A percentile compares a stretch with the other conserved stretches of the same genome.
Evolutionary conservation across 202 grass and related monocot species (phyloP).

Genomic region (Carex arenaria): DNA sequence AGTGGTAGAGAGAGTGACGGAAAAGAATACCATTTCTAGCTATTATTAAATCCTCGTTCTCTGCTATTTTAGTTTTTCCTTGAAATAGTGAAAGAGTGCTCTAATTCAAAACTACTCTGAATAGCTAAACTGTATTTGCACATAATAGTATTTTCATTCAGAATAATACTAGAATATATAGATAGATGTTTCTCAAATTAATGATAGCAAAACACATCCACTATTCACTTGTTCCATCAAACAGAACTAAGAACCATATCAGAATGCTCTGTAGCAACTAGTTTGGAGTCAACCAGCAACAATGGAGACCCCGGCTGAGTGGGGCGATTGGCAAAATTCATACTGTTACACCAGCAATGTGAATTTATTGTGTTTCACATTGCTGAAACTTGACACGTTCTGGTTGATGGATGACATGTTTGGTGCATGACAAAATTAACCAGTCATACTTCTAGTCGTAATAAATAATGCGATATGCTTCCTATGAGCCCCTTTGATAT

Average conservation of each 20-base stretch:
- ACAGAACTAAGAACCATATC: background rate
- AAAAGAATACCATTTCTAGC: no score
- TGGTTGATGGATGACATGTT: no score
- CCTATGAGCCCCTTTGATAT: no score
- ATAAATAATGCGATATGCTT: background rate
- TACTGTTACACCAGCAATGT: background rate
- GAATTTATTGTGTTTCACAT: no score
- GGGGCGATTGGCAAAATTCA: no score
- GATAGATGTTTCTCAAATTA: background rate
- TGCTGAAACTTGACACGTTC: no score
- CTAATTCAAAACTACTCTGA: background rate
- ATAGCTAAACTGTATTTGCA: background rate
- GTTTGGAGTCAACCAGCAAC: background rate
- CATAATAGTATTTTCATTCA: background rate
- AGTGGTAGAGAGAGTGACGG: no score
- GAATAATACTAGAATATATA: no score
- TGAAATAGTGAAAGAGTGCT: background rate
- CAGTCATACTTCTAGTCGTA: background rate
- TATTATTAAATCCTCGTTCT: no score
- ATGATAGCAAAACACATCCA: background rate
- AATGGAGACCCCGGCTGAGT: background rate
- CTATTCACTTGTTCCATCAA: background rate
- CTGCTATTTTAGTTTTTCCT: background rate
- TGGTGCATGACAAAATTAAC: background rate
- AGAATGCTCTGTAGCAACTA: background rate